A percentile compares a stretch with the other conserved stretches of the same genome.
phyloP scores from a whole-genome alignment of 345 rosid species.

The Microthlaspi erraticum region DNA sequence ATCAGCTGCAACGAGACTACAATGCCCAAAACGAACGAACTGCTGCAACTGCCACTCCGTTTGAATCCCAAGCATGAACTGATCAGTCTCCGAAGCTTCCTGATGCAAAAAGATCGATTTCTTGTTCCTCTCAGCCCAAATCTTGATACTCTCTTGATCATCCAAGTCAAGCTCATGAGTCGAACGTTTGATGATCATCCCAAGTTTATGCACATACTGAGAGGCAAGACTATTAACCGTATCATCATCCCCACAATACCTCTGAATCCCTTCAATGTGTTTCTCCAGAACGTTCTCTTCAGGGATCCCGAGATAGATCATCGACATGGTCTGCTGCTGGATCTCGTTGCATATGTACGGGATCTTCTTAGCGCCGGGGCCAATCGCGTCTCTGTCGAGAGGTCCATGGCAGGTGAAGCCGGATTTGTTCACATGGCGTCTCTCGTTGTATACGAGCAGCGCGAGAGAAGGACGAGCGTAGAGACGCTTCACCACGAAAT shows the following conservation, averaged over 20 bases:
- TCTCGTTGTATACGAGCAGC: slow-evolving; percentile 74
- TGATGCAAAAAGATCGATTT: slow-evolving; percentile 88
- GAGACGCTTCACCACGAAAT: slow-evolving; percentile 82
- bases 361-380: slow-evolving; percentile 91
- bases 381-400: slow-evolving; percentile 92
- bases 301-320: slow-evolving; percentile 96
- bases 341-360: slow-evolving; percentile 87
- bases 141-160: slow-evolving; percentile 87
- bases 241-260: slow-evolving; percentile 77
- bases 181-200: slow-evolving; percentile 84
- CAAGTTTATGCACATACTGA: slow-evolving; percentile 89
- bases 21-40: slow-evolving; percentile 85
- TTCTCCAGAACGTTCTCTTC: slow-evolving; percentile 94
- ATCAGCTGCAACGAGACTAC: slow-evolving; percentile 79
- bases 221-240: slow-evolving; percentile 78
- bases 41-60: slow-evolving; percentile 98
- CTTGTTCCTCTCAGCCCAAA: slow-evolving; percentile 90
- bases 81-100: slow-evolving; percentile 70
- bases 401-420: slow-evolving; percentile 94
- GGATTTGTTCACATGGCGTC: slow-evolving; percentile 84
- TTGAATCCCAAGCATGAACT: slow-evolving; percentile 90
- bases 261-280: slow-evolving; percentile 91
- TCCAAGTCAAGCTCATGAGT: slow-evolving; percentile 91
- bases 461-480: slow-evolving; percentile 83
- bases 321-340: slow-evolving; percentile 87